phyloP scores from a whole-genome alignment of 345 rosid species.

The Laguncularia racemosa region DNA sequence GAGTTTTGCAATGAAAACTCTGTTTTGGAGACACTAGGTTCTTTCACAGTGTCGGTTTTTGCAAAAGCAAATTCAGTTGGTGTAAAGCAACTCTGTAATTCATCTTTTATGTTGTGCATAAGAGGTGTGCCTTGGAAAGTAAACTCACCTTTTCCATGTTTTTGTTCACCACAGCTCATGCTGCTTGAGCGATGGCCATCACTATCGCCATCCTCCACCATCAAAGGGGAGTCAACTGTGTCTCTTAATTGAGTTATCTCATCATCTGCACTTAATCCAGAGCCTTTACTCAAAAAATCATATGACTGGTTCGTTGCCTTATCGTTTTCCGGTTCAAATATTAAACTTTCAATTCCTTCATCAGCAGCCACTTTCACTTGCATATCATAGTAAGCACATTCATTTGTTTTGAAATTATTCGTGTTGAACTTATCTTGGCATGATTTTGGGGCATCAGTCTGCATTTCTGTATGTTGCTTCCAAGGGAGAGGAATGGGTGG shows the following conservation, averaged over 20 bases:
- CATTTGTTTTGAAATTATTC: conserved; percentile 9
- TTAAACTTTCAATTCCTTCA: conserved; percentile 12
- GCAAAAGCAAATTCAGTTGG: too few relatives aligned
- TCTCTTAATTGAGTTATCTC: conserved; percentile 14
- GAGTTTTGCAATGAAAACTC: too few relatives aligned
- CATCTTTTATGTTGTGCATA: too few relatives aligned
- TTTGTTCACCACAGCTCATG: too few relatives aligned
- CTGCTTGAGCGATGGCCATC: background rate
- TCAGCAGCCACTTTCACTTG: conserved; percentile 10
- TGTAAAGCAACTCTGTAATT: too few relatives aligned
- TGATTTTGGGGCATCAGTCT: conserved; percentile 11
- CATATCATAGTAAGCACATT: conserved; percentile 5
- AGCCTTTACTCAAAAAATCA: conserved; percentile 37
- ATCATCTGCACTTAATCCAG: conserved; percentile 17
- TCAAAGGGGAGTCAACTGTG: conserved; percentile 6
- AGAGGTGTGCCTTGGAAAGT: too few relatives aligned
- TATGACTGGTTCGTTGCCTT: conserved; percentile 23
- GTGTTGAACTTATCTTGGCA: conserved; percentile 1
- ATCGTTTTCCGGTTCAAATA: conserved; percentile 17
- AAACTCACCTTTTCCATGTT: too few relatives aligned
- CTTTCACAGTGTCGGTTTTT: too few relatives aligned
- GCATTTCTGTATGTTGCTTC: conserved; percentile 15
- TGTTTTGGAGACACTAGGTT: too few relatives aligned
- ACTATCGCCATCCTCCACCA: conserved; percentile 6
- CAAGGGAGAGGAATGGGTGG: conserved; percentile 23